phyloP scores from a whole-genome alignment of 305 asterid species.

The Solanum hybrid region DNA sequence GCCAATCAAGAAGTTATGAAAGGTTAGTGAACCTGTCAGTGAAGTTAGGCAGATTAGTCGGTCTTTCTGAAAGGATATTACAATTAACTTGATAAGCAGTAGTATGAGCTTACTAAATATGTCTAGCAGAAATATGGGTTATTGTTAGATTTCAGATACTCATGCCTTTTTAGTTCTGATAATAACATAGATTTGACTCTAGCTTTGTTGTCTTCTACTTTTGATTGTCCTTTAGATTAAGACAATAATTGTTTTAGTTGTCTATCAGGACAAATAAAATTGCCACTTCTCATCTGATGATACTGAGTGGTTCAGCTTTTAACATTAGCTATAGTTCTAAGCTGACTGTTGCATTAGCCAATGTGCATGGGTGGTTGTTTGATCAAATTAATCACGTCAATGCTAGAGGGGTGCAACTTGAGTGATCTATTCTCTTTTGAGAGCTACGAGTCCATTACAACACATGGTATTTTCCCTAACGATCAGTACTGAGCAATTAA shows the following conservation, averaged over 20 bases:
- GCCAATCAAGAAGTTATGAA: too few relatives aligned
- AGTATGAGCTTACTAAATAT: too few relatives aligned
- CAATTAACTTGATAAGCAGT: too few relatives aligned
- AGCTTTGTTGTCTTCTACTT: not conserved
- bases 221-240: not conserved
- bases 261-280: not conserved
- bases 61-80: too few relatives aligned
- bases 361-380: not conserved
- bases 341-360: not conserved
- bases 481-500: too few relatives aligned
- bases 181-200: not conserved
- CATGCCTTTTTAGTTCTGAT: too few relatives aligned
- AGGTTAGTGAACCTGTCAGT: too few relatives aligned
- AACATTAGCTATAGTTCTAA: not conserved
- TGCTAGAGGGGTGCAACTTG: not conserved
- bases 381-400: not conserved
- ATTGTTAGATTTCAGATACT: too few relatives aligned
- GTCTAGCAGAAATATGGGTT: too few relatives aligned
- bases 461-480: too few relatives aligned
- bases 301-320: not conserved
- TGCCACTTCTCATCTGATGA: not conserved
- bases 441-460: too few relatives aligned
- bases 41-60: too few relatives aligned
- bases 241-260: not conserved
- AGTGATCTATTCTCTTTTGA: not conserved